These are phyloP conservation scores for Colletotrichum eleusines DNA, from an alignment of 2,329 filamentous ascomycete genomes.

Conservation along the genomic window DNA sequence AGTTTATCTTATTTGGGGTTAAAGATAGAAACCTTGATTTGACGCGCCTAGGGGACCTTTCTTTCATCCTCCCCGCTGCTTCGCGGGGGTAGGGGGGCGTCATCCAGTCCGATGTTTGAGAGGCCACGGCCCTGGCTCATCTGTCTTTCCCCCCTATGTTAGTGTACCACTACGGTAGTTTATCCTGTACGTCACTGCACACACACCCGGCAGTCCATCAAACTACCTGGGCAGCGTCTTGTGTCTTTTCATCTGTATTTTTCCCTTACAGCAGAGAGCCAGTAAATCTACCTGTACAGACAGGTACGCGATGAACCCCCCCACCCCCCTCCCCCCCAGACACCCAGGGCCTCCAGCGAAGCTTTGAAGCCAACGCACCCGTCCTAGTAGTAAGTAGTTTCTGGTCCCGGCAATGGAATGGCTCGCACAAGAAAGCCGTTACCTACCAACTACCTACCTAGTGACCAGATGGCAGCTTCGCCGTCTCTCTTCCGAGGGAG, in stretches of 20 bases:
- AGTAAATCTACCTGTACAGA: background rate
- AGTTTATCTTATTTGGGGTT: slow-evolving; percentile 41
- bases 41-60: slow-evolving; percentile 28
- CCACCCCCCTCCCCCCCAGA: too few relatives aligned
- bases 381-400: slow-evolving; percentile 1
- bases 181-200: too few relatives aligned
- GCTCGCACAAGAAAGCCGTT: background rate
- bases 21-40: slow-evolving; percentile 41
- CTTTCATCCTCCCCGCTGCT: slow-evolving; percentile 8
- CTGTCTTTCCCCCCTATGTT: background rate
- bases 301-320: too few relatives aligned
- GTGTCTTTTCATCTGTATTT: background rate
- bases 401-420: slow-evolving; percentile 10
- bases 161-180: too few relatives aligned
- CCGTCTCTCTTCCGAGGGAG: background rate
- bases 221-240: background rate
- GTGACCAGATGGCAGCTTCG: slow-evolving; percentile 8
- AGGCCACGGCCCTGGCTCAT: background rate
- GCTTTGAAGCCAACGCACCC: slow-evolving; percentile 36
- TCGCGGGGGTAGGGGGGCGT: background rate
- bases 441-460: too few relatives aligned
- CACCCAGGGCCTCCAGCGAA: slow-evolving; percentile 6
- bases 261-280: background rate
- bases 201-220: too few relatives aligned
- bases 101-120: background rate